phyloP scores from a whole-genome alignment of 1,284 basidiomycete species.

The Sporisorium reilianum region DNA sequence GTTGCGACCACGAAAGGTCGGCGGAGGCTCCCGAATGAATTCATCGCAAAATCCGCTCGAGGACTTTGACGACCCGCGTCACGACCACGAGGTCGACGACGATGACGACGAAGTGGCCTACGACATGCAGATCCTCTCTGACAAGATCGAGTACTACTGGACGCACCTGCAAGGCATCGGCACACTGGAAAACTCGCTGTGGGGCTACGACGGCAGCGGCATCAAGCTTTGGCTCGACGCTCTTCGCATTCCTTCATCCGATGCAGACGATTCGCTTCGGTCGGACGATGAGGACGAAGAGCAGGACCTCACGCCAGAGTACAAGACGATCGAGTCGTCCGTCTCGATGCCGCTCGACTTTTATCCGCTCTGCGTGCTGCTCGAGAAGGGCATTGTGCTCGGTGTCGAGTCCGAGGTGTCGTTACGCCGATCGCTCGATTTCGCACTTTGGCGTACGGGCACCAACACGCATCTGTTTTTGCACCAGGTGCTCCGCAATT shows the following conservation, averaged over 20 bases:
- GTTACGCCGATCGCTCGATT: constrained; percentile 82
- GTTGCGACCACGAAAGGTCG: constrained; percentile 72
- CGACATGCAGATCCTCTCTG: constrained; percentile 96
- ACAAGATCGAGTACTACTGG: constrained; percentile 98
- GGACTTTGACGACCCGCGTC: constrained; percentile 27
- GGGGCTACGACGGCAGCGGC: constrained; percentile 92
- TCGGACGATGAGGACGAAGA: constrained; percentile 49
- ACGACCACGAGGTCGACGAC: constrained; percentile 63
- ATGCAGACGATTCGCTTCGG: constrained; percentile 15
- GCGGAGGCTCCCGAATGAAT: constrained; percentile 6
- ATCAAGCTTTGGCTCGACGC: constrained; percentile 97
- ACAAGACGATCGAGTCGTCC: constrained; percentile 86
- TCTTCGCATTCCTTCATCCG: constrained; percentile 77
- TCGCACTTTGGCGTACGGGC: constrained; percentile 89
- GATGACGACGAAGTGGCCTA: constrained; percentile 93
- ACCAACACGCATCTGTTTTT: constrained; percentile 96
- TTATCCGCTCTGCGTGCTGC: constrained; percentile 93
- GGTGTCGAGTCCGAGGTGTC: constrained; percentile 91
- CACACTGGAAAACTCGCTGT: constrained; percentile 93
- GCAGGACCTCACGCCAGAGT: constrained; percentile 64
- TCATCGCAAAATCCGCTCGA: constrained; percentile 10
- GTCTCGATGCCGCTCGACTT: constrained; percentile 91
- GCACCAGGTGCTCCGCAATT: constrained; percentile 87
- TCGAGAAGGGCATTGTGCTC: constrained; percentile 98
- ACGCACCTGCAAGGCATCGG: constrained; percentile 93